Evolutionary conservation across 2,329 filamentous ascomycete genomes (phyloP), one percentile per base, ranked within the genome.

Genomic region (Beauveria brongniartii): DNA sequence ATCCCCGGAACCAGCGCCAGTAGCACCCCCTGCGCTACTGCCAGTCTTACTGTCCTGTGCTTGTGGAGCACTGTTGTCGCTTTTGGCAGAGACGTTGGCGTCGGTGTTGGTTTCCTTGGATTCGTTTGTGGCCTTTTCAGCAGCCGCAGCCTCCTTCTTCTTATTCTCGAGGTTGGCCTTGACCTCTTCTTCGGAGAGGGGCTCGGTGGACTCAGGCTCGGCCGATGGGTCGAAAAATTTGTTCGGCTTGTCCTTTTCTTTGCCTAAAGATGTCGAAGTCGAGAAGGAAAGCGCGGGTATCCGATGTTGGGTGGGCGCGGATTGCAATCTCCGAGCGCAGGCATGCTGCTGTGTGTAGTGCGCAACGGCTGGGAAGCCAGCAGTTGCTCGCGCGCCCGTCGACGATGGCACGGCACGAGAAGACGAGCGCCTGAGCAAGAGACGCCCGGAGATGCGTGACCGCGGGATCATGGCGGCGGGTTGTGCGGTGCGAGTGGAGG

Each of bases 151-250:
- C 62, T 78, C 73, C 34, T 71, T 70, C 57, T 74, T 77, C 68
- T 74, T 73, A 66, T 78, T 76, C 67, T 80, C 78, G 30, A 74
- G 75, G 64, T 80, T 82, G 54, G 77, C 78, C 67, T 81, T 78
- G 59, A 75, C 72, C 65, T 82, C 80, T 63, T 83, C 80, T 59
- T 83, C 80, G 8, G 79, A 77, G 10, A 84, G 72, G 0, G 80
- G 77, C 64, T 82, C 78, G 24, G 73, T 74, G 12, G 70, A 58
- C 22, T 70, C 67, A 61, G 75, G 74, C 55, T 77, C 72, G 6
- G 55, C 46, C n/a, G 77, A 67, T 8, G 76, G 74, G 64, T 84
- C 79, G 62, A 84, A 82, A 65, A 83, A 82, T 22, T 71, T 71
- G 5, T 72, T 74, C 62, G 80, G 79, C 46, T 71, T 70, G 69